Evolutionary conservation across 257 asterid genomes (phyloP).

Genomic region (Echium plantagineum): DNA sequence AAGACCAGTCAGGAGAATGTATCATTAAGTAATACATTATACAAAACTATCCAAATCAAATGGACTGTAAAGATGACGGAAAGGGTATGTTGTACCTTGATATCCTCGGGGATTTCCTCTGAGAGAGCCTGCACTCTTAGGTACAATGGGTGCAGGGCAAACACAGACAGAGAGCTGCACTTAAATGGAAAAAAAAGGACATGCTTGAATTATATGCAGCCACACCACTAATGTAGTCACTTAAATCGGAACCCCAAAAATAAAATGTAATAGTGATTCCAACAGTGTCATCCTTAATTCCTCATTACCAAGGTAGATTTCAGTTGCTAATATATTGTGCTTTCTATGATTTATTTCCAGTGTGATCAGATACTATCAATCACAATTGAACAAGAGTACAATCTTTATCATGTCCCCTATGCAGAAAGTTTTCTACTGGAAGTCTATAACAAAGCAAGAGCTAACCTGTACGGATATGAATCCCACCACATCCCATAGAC

Average conservation of each 20-base stretch:
- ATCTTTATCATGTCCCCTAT: background rate
- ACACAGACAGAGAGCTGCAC: slow-evolving; percentile 93
- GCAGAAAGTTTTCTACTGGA: background rate
- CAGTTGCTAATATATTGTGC: background rate
- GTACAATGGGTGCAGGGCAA: slow-evolving; percentile 96
- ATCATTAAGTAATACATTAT: background rate
- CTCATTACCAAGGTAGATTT: background rate
- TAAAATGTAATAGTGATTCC: background rate
- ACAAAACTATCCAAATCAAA: background rate
- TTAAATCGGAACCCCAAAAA: background rate
- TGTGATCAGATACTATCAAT: background rate
- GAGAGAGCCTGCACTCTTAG: slow-evolving; percentile 82
- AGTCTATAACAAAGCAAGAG: background rate
- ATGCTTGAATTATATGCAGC: background rate
- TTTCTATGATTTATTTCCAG: background rate
- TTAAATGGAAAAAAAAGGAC: slow-evolving; percentile 4
- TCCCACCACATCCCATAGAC: slow-evolving; percentile 99
- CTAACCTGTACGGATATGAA: slow-evolving; percentile 96
- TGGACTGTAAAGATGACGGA: background rate
- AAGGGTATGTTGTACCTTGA: slow-evolving; percentile 35
- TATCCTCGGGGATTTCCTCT: slow-evolving; percentile 46
- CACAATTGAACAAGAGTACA: background rate
- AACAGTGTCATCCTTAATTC: background rate
- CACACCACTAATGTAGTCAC: background rate
- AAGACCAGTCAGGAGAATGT: background rate